Base-by-base conservation (phyloP, 2,329 filamentous ascomycete genomes). In the Ophiostoma pallidulum region DNA sequence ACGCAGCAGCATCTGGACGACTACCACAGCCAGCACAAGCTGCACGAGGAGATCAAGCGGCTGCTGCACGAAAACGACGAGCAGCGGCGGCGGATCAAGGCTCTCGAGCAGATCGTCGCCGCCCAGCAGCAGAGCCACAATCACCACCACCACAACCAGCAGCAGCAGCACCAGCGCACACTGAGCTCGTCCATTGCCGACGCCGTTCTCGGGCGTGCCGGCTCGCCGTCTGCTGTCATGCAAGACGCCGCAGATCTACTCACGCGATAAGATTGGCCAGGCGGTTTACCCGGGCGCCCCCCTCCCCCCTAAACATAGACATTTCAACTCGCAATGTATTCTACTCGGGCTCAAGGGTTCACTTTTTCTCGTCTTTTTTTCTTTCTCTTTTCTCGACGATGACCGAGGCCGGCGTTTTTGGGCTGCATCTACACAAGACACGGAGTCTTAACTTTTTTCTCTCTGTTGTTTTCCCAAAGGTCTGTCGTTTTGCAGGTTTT, bases 1-100 rank as follows among this genome's bases (percentile, higher is more conserved):
- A 47, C 55, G 60, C 14, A 61, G 12, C 41, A 13, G 14, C 36
- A 33, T 6, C n/a, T 32, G 8, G 40, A 22, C 20, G 57, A 58
- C 51, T 60, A 62, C 12, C 66, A 69, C 38, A 64, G 64, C n/a
- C 60, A 64, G 3, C 65, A 64, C 16, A 74, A 76, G 33, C 61
- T 86, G 28, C 77, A 76, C 18, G 73, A 78, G 40, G 80, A 86
- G 59, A 65, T 84, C 51, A 85, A 84, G 64, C 73, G 80, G 29
- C 65, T 87, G 31, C 73, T 75, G n/a, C 68, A 68, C 39, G 82
- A 86, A 60, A 81, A 83, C 50, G 70, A 78, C 53, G 76, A 80
- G 55, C 66, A 82, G 40, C 69, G 69, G 52, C 59, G 63, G 14
- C 69, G 76, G 49, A 64, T 76, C 51, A 66, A 74, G 33, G 63